Base-by-base conservation (phyloP, 805 yeast species). In the Candida insectalens region DNA sequence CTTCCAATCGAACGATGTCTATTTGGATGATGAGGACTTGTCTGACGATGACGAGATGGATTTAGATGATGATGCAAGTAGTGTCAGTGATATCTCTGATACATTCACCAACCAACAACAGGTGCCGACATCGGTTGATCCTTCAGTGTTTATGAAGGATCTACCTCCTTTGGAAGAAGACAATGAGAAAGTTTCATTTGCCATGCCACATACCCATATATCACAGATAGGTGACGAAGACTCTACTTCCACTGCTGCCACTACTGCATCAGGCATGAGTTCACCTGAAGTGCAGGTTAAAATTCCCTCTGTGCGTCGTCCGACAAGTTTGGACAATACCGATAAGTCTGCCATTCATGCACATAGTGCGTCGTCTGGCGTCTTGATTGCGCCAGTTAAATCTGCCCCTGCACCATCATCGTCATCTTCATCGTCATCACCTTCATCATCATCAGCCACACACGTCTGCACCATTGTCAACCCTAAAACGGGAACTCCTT, bases 401-500 rank as follows among this genome's bases (percentile, higher is more conserved):
- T 19, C 15, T 10, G 13, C 19, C 36, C 9, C 13, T 23, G n/a
- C n/a, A 3, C 20, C 15, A 23, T n/a, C 25, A 15, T 25, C 27
- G 5, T 17, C 17, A 29, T 17, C n/a, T n/a, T n/a, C n/a, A n/a
- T n/a, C n/a, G n/a, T n/a, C n/a, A n/a, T n/a, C n/a, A n/a, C n/a
- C n/a, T n/a, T n/a, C n/a, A n/a, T n/a, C n/a, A n/a, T n/a, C n/a
- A n/a, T n/a, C n/a, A n/a, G n/a, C n/a, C n/a, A n/a, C n/a, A 38
- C 79, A 79, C 43, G 67, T 71, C 40, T 80, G 88, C 52, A 63
- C 60, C 36, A 61, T 77, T 54, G 55, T 67, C 7, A 75, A 75
- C 45, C 80, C 83, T 4, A 51, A 69, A 19, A 73, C 83, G 0
- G 77, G 81, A 13, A 51, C 63, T 40, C 71, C 74, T 17, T 84